Conservation (phyloP, 1,139 yeast genomes). For the Barnettozyma hawaiiensis region DNA sequence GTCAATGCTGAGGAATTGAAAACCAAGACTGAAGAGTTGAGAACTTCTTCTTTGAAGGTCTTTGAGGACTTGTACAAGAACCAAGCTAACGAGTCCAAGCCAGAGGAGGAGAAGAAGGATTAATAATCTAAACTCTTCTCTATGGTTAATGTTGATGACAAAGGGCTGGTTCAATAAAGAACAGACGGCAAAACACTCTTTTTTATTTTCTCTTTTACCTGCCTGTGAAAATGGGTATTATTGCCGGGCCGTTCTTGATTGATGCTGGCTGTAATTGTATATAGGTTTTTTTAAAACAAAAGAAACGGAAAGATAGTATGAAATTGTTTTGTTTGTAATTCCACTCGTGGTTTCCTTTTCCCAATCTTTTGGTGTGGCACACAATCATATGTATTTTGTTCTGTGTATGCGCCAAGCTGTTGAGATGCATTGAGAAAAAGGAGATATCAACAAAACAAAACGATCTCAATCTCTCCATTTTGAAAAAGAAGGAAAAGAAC, state of each 20-base stretch:
- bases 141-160: constrained; percentile 6
- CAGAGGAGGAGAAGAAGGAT: constrained; percentile 16
- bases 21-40: constrained; percentile 91
- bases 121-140: not conserved
- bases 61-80: constrained; percentile 96
- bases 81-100: constrained; percentile 14
- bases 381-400: no score
- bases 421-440: not conserved
- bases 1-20: constrained; percentile 80
- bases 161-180: not conserved
- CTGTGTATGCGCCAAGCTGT: no score
- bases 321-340: not conserved
- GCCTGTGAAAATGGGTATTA: constrained; percentile 5
- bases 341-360: no score
- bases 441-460: not conserved
- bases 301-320: constrained; percentile 4
- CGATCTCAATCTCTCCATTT: no score
- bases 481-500: no score
- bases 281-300: no score
- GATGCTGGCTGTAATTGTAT: constrained; percentile 7
- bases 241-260: not conserved
- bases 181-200: no score
- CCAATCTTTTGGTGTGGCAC: no score
- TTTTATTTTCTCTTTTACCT: no score
- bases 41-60: constrained; percentile 83